Evolutionary conservation across 2,329 filamentous ascomycete species (phyloP).

Genomic region (Passalora sequoiae): DNA sequence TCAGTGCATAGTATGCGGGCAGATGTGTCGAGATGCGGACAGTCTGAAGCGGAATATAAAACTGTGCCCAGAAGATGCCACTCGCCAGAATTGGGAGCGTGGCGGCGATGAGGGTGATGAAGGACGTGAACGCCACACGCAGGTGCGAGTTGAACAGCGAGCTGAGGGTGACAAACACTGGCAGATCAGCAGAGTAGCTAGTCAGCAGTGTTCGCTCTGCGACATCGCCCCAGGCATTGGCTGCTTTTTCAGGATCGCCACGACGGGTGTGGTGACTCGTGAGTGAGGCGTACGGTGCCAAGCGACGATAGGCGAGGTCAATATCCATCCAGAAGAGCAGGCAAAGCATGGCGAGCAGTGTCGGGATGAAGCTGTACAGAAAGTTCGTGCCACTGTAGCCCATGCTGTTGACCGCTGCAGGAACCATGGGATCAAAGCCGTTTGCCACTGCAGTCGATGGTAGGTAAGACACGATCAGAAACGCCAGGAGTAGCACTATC

Average conservation of each 20-base stretch:
- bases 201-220: conserved; percentile 62
- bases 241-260: conserved; percentile 19
- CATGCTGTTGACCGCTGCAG: conserved; percentile 36
- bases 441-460: conserved; percentile 59
- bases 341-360: conserved; percentile 60
- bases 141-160: conserved; percentile 60
- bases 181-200: conserved; percentile 64
- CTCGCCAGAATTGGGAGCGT: conserved; percentile 63
- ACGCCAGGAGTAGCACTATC: conserved; percentile 59
- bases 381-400: conserved; percentile 87
- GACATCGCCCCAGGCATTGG: conserved; percentile 4
- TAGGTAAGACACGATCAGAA: conserved; percentile 71
- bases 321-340: conserved; percentile 63
- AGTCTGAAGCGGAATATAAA: conserved; percentile 43
- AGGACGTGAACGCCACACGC: conserved; percentile 58
- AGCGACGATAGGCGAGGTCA: conserved; percentile 60
- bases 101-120: conserved; percentile 55
- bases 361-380: conserved; percentile 72
- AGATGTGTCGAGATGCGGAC: conserved; percentile 68
- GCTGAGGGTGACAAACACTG: conserved; percentile 54
- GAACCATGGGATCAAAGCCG: conserved; percentile 68
- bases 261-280: conserved; percentile 29
- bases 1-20: conserved; percentile 64
- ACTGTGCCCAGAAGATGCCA: conserved; percentile 69
- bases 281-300: conserved; percentile 66